A percentile compares a stretch with the other conserved stretches of the same genome.
Evolutionary conservation across 805 yeast genomes (phyloP).

Genomic region (Danielia reshetovae): DNA sequence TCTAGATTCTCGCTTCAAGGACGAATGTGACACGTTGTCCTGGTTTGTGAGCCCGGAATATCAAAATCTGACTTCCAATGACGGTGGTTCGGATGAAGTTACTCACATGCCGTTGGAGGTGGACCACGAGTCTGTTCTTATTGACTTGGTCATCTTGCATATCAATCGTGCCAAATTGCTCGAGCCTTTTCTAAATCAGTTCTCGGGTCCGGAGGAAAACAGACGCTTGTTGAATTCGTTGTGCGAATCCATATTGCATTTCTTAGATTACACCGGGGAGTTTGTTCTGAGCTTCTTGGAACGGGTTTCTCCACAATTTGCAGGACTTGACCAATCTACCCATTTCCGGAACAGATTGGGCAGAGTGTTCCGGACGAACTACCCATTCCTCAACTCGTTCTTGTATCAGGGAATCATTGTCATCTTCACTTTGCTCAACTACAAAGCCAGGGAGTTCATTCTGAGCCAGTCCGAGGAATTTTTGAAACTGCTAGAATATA

Average conservation of each 20-base stretch:
- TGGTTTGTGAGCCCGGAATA: conserved; percentile 19
- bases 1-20: conserved; percentile 39
- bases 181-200: conserved; percentile 45
- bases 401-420: conserved; percentile 51
- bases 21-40: conserved; percentile 37
- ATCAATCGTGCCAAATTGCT: conserved; percentile 49
- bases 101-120: conserved; percentile 20
- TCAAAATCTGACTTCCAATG: conserved; percentile 11
- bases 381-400: conserved; percentile 47
- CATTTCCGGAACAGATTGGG: conserved; percentile 17
- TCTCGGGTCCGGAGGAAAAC: conserved; percentile 22
- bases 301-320: conserved; percentile 8
- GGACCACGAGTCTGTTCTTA: conserved; percentile 32
- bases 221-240: conserved; percentile 34
- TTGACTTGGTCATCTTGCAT: conserved; percentile 45
- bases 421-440: conserved; percentile 44
- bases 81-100: conserved; percentile 16
- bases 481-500: conserved; percentile 20
- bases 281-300: conserved; percentile 12
- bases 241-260: conserved; percentile 27
- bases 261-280: conserved; percentile 19
- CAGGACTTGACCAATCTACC: background rate
- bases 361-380: conserved; percentile 34
- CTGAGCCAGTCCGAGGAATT: conserved; percentile 17
- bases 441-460: conserved; percentile 35